Conservation (phyloP, 1,284 basidiomycete genomes). For the Anthracocystis panici-leucophaei region DNA sequence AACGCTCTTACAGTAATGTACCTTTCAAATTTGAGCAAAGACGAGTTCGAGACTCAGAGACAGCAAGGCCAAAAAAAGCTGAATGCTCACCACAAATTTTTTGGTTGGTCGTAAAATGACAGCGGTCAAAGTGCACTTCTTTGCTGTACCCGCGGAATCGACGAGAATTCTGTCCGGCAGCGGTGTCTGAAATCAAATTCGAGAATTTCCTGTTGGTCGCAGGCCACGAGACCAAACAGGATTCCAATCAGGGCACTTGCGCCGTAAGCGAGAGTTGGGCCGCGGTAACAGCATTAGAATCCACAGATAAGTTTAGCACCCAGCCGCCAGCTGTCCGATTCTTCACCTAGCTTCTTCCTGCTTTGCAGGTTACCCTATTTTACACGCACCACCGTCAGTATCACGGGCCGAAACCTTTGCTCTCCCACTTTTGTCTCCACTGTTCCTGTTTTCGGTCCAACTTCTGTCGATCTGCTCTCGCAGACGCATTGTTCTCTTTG, state of each 20-base stretch:
- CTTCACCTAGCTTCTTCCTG: no score
- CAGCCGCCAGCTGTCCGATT: neutral
- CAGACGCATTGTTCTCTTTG: no score
- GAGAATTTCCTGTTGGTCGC: conserved; percentile 18
- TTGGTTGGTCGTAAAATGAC: conserved; percentile 5
- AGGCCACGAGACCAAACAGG: conserved; percentile 4
- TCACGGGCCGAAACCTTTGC: no score
- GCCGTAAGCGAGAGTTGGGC: conserved; percentile 9
- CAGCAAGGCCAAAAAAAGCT: neutral
- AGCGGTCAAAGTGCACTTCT: neutral
- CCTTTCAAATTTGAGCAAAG: neutral
- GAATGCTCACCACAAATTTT: neutral
- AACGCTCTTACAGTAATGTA: neutral
- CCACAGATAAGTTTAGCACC: neutral
- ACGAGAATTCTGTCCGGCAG: conserved; percentile 13
- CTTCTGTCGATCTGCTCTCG: no score
- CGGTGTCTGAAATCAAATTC: conserved; percentile 12
- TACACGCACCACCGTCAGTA: no score
- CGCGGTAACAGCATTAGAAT: neutral
- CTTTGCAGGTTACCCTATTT: no score
- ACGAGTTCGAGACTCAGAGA: neutral
- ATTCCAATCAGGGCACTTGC: neutral
- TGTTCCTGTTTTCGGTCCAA: no score
- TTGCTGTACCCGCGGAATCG: conserved; percentile 11
- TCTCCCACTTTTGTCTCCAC: no score